Conservation (phyloP, 176 grass and related monocot genomes). For the Echinochloa phyllopogon region DNA sequence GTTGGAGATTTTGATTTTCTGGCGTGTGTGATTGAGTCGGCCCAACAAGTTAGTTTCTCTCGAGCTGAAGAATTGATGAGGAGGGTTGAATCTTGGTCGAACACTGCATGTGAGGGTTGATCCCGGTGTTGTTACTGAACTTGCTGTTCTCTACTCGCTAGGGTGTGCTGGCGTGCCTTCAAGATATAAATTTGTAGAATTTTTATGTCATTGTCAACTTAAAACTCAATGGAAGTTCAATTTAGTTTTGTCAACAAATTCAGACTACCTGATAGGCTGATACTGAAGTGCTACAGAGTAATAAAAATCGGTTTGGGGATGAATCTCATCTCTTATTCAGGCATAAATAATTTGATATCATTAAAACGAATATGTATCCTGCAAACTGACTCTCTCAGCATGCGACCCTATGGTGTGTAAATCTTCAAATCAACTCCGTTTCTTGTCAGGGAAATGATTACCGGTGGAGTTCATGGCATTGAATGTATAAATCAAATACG, state of each 20-base stretch:
- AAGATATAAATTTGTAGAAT: neutral
- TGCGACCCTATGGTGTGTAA: neutral
- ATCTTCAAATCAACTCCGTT: neutral
- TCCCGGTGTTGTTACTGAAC: neutral
- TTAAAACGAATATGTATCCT: neutral
- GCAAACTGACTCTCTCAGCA: neutral
- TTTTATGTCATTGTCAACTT: conserved; percentile 11
- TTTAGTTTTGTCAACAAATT: conserved; percentile 15
- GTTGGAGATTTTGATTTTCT: neutral
- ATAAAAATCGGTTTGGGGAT: neutral
- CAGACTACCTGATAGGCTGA: neutral
- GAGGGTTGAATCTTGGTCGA: neutral
- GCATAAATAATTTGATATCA: neutral
- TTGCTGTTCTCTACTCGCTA: neutral
- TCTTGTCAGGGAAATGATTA: neutral
- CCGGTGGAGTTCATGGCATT: neutral
- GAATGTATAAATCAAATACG: neutral
- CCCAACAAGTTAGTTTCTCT: neutral
- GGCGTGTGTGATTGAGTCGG: neutral
- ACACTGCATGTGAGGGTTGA: neutral
- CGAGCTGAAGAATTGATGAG: neutral
- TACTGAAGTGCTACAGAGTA: neutral
- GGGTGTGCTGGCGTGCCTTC: neutral
- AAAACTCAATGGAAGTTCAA: neutral
- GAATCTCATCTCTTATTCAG: neutral